Evolutionary conservation across 2,329 filamentous ascomycete genomes (phyloP), one percentile per base, ranked within the genome.

Genomic region (Fusarium albidum): DNA sequence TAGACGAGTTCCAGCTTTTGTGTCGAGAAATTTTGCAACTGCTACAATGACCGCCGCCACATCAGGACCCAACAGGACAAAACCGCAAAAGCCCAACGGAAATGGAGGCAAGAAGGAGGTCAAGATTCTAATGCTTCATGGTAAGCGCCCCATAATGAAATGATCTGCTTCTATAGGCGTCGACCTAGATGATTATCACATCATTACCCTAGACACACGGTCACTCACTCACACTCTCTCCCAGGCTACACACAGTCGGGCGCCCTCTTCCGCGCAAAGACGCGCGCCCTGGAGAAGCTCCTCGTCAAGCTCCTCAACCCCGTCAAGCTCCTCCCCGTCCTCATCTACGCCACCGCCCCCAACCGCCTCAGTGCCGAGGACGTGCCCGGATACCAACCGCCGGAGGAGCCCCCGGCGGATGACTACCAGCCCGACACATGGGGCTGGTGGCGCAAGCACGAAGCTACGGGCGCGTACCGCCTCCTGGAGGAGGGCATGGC

Each of bases 161-260:
- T 18, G 11, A 14, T 34, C 32, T 25, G 21, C 21, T 21, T 7
- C 21, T 21, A 21, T 5, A 21, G 7, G 21, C 21, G 5, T 21
- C 21, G 4, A 7, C 21, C n/a, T 32, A 18, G 14, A 21, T 26
- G 2, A 33, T 32, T 52, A 46, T 28, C 34, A 18, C 25, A 53
- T 27, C 14, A 11, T 31, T 31, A 25, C 33, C 5, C 18, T 25
- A 33, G 46, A 29, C 37, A 33, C 38, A n/a, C 38, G 55, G 33
- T 38, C 49, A 34, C 27, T 18, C 49, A 37, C 54, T 56, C 41
- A 61, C 48, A 59, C 40, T 47, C 43, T 13, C 31, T 41, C 18
- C 37, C 31, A 50, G 90, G 94, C 73, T 97, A 87, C 82, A 96
- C 94, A 8, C 94, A 98, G 79, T 96, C 91, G 25, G 92, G 93